Percentiles rank a stretch among this genome's conserved stretches.
Evolutionary conservation across 164 flowering plant genomes (phyloP).

Genomic region (Magnolia kwangsiensis): DNA sequence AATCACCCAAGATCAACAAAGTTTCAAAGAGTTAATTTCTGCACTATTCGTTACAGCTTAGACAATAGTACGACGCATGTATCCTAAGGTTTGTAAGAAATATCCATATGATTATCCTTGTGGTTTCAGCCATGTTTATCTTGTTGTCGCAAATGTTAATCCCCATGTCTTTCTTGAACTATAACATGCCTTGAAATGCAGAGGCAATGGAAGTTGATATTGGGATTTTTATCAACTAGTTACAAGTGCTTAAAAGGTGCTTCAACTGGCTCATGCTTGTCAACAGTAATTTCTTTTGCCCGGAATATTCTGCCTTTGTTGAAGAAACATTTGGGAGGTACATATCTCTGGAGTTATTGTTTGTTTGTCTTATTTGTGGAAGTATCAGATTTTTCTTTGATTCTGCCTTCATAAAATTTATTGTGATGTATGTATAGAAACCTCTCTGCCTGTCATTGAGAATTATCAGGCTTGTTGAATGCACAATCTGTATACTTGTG

Average conservation of each 20-base stretch:
- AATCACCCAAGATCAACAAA: constrained; percentile 24
- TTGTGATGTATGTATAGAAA: background rate
- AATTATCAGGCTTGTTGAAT: background rate
- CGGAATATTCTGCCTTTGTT: constrained; percentile 26
- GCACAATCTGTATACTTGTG: background rate
- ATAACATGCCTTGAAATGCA: constrained; percentile 32
- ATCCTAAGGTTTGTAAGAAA: constrained; percentile 43
- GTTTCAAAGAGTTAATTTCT: constrained; percentile 38
- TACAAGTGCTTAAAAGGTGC: constrained; percentile 56
- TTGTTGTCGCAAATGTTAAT: background rate
- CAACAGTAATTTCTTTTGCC: constrained; percentile 46
- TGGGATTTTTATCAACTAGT: constrained; percentile 58
- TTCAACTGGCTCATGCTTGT: constrained; percentile 47
- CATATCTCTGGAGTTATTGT: constrained; percentile 13
- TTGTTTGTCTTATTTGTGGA: background rate
- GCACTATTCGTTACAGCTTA: constrained; percentile 43
- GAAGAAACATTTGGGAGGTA: constrained; percentile 47
- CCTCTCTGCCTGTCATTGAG: background rate
- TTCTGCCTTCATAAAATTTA: background rate
- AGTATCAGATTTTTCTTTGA: background rate
- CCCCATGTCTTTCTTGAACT: background rate
- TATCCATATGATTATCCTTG: background rate
- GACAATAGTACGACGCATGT: constrained; percentile 39
- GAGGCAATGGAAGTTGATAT: constrained; percentile 45
- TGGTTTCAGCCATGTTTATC: background rate